Evolutionary conservation across 108 stramenopile species (phyloP).

Genomic region (Parmales sp.): DNA sequence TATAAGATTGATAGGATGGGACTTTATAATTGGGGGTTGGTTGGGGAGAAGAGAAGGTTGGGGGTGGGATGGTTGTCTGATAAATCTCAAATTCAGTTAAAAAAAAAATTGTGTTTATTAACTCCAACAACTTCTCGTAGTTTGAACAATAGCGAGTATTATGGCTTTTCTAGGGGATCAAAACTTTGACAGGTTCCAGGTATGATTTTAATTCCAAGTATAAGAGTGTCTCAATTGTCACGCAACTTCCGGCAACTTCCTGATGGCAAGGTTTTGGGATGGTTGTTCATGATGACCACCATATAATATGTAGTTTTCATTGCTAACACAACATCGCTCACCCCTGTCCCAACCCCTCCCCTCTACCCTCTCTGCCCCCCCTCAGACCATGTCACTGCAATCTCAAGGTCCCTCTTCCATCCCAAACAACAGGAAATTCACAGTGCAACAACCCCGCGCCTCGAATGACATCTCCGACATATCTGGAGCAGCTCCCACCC

Average conservation of each 20-base stretch:
- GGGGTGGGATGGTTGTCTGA: too few relatives aligned
- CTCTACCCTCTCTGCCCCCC: background rate
- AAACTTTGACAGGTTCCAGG: background rate
- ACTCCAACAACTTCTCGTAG: too few relatives aligned
- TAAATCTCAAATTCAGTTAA: too few relatives aligned
- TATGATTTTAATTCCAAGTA: too few relatives aligned
- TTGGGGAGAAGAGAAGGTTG: too few relatives aligned
- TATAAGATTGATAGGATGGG: too few relatives aligned
- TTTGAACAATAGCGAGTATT: too few relatives aligned
- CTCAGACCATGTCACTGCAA: conserved; percentile 7
- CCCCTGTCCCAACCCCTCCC: background rate
- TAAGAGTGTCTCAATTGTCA: background rate
- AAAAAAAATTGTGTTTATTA: too few relatives aligned
- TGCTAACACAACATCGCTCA: background rate
- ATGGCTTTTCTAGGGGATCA: too few relatives aligned
- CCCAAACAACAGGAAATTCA: background rate
- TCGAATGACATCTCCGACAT: conserved; percentile 7
- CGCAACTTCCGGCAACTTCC: background rate
- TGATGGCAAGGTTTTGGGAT: background rate
- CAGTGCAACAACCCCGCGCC: background rate
- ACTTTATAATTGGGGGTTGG: too few relatives aligned
- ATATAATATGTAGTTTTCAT: background rate
- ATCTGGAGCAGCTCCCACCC: background rate
- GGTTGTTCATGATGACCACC: background rate
- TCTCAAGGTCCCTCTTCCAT: background rate